Conservation (phyloP, 768 basidiomycete genomes). For the Zangia roseola region DNA sequence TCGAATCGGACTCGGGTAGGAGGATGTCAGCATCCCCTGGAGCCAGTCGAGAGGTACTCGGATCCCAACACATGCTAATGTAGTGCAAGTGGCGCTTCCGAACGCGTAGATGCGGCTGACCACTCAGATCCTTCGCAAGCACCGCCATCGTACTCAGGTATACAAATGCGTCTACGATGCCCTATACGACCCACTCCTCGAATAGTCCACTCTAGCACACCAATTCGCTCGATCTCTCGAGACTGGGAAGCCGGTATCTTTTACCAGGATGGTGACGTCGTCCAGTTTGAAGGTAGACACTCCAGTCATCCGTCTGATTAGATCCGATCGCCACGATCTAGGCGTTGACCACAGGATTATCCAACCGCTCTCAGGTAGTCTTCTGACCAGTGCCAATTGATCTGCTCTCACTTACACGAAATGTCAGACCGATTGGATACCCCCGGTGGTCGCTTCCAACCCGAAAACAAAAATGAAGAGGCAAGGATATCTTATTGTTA, state of each 20-base stretch:
- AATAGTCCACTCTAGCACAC: constrained; percentile 2
- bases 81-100: too few relatives aligned
- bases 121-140: constrained; percentile 1
- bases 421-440: constrained; percentile 64
- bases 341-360: constrained; percentile 66
- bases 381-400: too few relatives aligned
- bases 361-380: constrained; percentile 61
- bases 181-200: not conserved
- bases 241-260: constrained; percentile 63
- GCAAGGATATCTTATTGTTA: constrained; percentile 28
- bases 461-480: constrained; percentile 56
- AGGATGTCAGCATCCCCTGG: too few relatives aligned
- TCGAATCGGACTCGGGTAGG: too few relatives aligned
- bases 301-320: not conserved
- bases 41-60: not conserved
- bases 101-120: too few relatives aligned
- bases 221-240: constrained; percentile 35
- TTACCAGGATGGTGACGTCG: constrained; percentile 54
- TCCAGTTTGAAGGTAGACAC: constrained; percentile 51
- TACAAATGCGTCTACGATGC: constrained; percentile 14
- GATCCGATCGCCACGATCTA: constrained; percentile 13
- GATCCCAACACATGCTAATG: not conserved
- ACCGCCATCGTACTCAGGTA: constrained; percentile 11
- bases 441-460: constrained; percentile 57
- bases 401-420: constrained; percentile 5